phyloP scores from a whole-genome alignment of 495 filamentous ascomycete genomes.

The Melanomma pulvis-pyrius region DNA sequence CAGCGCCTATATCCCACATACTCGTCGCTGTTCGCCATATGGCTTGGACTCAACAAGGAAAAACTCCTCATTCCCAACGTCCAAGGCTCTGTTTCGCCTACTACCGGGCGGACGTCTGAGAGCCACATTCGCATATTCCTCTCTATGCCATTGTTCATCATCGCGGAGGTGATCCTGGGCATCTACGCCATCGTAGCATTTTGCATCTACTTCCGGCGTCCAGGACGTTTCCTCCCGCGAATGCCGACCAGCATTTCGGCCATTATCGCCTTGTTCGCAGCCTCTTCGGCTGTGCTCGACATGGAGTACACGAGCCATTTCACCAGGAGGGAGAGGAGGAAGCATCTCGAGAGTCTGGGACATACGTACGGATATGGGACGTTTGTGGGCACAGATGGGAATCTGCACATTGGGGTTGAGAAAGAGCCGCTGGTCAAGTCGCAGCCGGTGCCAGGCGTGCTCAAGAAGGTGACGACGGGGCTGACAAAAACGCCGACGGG shows the following conservation, averaged over 20 bases:
- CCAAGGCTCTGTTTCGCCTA: background rate
- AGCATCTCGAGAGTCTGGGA: constrained; percentile 16
- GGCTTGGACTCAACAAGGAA: constrained; percentile 40
- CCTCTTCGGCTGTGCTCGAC: constrained; percentile 28
- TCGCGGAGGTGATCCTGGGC: constrained; percentile 42
- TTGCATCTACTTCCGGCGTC: constrained; percentile 41
- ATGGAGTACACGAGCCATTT: constrained; percentile 10
- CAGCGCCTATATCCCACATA: constrained; percentile 37
- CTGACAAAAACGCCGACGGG: too few relatives aligned
- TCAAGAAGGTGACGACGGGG: too few relatives aligned
- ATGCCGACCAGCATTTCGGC: constrained; percentile 51
- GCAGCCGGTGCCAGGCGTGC: too few relatives aligned
- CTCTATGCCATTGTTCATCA: constrained; percentile 39
- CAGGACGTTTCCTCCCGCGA: constrained; percentile 41
- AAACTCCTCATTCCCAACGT: constrained; percentile 35
- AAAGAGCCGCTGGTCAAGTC: too few relatives aligned
- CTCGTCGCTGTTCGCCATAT: constrained; percentile 43
- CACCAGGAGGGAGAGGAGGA: background rate
- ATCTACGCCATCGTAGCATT: constrained; percentile 45
- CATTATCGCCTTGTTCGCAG: constrained; percentile 38
- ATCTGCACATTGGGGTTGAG: constrained; percentile 51
- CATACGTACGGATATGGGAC: constrained; percentile 48
- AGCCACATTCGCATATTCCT: constrained; percentile 47
- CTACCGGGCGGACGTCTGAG: constrained; percentile 6
- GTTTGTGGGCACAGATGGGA: constrained; percentile 50